These are phyloP conservation scores for Pecoramyces ruminantium DNA, from an alignment of 192 early-diverging fungal genomes.

Conservation along the genomic window DNA sequence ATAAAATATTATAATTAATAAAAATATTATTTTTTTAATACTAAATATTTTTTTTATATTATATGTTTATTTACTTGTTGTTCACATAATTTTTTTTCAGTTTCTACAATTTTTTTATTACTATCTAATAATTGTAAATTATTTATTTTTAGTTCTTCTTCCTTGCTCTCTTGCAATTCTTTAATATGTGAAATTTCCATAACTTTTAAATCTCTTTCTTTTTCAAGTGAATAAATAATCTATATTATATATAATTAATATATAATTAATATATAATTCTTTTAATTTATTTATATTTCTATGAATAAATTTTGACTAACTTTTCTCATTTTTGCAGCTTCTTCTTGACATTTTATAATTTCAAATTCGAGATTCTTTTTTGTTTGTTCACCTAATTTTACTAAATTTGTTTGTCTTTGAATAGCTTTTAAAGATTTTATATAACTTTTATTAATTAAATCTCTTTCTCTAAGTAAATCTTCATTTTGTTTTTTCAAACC, in stretches of 20 bases:
- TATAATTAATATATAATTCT: too few relatives aligned
- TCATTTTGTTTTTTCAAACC: slow-evolving; percentile 27
- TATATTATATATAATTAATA: slow-evolving; percentile 3
- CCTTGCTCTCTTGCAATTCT: slow-evolving; percentile 11
- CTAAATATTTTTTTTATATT: too few relatives aligned
- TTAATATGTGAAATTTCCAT: slow-evolving; percentile 16
- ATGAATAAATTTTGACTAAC: slow-evolving; percentile 10
- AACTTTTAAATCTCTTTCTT: slow-evolving; percentile 30
- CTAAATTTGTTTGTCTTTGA: slow-evolving; percentile 26
- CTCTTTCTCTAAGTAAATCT: slow-evolving; percentile 25
- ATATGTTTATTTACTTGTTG: too few relatives aligned
- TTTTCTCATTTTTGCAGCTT: slow-evolving; percentile 44
- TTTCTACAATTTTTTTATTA: slow-evolving; percentile 34
- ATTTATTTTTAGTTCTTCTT: slow-evolving; percentile 41
- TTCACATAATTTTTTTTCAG: slow-evolving; percentile 38
- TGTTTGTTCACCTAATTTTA: slow-evolving; percentile 37
- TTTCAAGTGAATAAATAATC: slow-evolving; percentile 40
- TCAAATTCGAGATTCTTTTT: slow-evolving; percentile 42
- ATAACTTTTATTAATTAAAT: slow-evolving; percentile 39
- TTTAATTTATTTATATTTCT: too few relatives aligned
- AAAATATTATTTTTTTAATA: neutral
- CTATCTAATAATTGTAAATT: slow-evolving; percentile 38
- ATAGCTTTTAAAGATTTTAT: slow-evolving; percentile 29
- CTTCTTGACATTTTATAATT: slow-evolving; percentile 36
- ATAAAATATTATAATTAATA: neutral